These are phyloP conservation scores for Vaccinium darrowii DNA, from an alignment of 148 eudicot genomes.

Conservation along the genomic window DNA sequence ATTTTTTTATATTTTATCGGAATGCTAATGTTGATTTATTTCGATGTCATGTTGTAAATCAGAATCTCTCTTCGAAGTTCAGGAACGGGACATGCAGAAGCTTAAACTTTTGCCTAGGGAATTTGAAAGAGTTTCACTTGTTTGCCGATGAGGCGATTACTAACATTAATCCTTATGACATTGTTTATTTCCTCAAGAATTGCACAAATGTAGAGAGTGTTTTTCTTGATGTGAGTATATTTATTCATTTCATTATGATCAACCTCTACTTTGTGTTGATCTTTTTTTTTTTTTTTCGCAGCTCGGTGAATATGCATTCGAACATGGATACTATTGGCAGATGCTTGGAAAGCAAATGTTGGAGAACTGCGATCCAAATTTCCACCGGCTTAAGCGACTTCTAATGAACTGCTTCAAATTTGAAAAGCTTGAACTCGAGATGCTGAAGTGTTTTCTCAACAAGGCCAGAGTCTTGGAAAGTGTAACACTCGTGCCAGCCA, in stretches of 20 bases:
- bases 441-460: conserved; percentile 6
- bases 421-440: not conserved
- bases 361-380: too few species aligned
- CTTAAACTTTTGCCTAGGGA: not conserved
- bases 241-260: too few species aligned
- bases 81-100: not conserved
- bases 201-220: not conserved
- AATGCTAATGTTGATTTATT: too few species aligned
- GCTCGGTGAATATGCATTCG: not conserved
- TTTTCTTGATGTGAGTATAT: not conserved
- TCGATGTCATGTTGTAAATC: too few species aligned
- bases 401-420: not conserved
- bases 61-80: not conserved
- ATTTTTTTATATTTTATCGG: too few species aligned
- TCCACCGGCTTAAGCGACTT: too few species aligned
- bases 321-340: not conserved
- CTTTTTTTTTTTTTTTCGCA: not conserved
- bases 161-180: not conserved
- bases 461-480: not conserved
- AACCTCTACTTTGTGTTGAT: too few species aligned
- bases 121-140: conserved; percentile 1
- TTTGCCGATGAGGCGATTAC: not conserved
- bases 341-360: not conserved
- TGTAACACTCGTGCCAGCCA: not conserved
- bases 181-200: not conserved